Percentiles rank a stretch among this genome's conserved stretches.
These are phyloP conservation scores for Coffea canephora DNA, from an alignment of 257 asterid species.

Conservation along the genomic window DNA sequence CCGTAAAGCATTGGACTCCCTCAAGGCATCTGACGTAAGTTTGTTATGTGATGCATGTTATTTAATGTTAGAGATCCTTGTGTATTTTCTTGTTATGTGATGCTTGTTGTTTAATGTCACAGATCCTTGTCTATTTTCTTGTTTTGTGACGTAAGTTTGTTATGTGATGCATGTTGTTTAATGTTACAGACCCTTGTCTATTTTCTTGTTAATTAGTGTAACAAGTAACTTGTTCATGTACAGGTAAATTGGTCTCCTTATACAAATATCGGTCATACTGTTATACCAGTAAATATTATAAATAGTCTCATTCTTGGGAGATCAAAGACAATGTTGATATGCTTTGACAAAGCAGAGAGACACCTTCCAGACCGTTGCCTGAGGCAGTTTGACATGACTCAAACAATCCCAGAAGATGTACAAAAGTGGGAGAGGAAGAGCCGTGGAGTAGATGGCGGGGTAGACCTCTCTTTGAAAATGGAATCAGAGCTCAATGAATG, in stretches of 20 bases:
- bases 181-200: constrained; percentile 4
- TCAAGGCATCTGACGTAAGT: constrained; percentile 59
- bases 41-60: not conserved
- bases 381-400: constrained; percentile 89
- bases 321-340: constrained; percentile 90
- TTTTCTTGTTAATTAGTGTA: constrained; percentile 6
- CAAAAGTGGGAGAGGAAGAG: constrained; percentile 91
- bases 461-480: constrained; percentile 79
- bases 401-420: constrained; percentile 75
- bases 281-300: constrained; percentile 70
- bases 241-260: constrained; percentile 98
- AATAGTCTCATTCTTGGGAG: constrained; percentile 83
- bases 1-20: constrained; percentile 70
- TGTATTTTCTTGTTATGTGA: too few species aligned
- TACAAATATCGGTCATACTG: constrained; percentile 74
- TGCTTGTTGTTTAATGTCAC: too few species aligned
- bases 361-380: constrained; percentile 97
- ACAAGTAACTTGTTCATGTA: constrained; percentile 15
- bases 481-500: constrained; percentile 85
- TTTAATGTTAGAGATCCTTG: too few species aligned
- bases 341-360: constrained; percentile 94
- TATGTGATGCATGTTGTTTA: not conserved
- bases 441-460: constrained; percentile 97
- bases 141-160: too few species aligned
- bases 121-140: too few species aligned